Evolutionary conservation across 225 moss, liverwort and hornwort species (phyloP), one percentile per base, ranked within the genome.

Genomic region (Pseudoscleropodium purum): DNA sequence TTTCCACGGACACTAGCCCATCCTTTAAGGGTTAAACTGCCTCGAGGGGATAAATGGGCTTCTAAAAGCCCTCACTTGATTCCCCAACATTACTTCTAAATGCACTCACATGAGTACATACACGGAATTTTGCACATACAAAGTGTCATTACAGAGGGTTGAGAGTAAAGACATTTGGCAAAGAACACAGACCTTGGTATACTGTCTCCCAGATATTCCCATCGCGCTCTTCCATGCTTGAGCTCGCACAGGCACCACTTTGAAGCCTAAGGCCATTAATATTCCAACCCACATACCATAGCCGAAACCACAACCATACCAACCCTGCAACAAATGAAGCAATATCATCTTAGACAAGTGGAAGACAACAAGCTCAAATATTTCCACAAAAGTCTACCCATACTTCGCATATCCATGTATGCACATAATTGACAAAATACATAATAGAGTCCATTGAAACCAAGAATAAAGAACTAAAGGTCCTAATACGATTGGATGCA

Each of bases 281-380:
- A 97, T 95, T 73, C 97, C 99, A 87, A 97, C 92, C 99, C 99
- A 99, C 80, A 97, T 92, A 82, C 99, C 99, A 86, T 99, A 99
- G 82, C 99, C 97, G 77, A 97, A 97, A 56, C 99, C 99, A 41
- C 95, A 94, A 75, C 96, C 95, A 93, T 97, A 99, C 99, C 99
- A 97, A 66, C 97, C 99, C 99, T 99, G 94, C 91, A 90, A 87
- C 68, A 78, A 39, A 87, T 67, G 73, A 83, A 79, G 83, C 77
- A 64, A 37, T 61, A 57, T 41, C 84, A 66, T 86, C 57, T 83
- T 61, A 63, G 70, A 52, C 49, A 70, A 27, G 34, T 82, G 78
- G 45, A 47, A 82, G 59, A 59, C 76, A 85, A 78, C 31, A 79
- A 90, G 21, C 82, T 87, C 77, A 85, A 78, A 47, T 39, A 64